Conservation (phyloP, 768 basidiomycete species). For the Daedalea quercina region DNA sequence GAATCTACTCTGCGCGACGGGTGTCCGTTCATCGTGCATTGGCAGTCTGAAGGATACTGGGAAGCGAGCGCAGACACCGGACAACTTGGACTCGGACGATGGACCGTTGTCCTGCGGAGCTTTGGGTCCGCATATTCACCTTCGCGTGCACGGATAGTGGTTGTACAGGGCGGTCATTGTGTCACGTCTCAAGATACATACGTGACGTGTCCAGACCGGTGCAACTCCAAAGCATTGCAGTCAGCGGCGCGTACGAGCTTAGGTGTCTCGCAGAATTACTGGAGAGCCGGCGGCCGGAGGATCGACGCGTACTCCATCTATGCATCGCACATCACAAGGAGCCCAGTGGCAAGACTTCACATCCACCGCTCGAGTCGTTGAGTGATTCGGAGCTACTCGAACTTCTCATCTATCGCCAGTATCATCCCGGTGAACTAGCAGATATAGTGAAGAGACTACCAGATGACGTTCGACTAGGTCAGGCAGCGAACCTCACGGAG, state of each 20-base stretch:
- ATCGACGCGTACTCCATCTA: neutral
- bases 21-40: too few species aligned
- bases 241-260: neutral
- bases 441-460: neutral
- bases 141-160: slow-evolving; percentile 27
- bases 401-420: neutral
- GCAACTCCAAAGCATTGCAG: slow-evolving; percentile 2
- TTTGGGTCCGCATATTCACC: slow-evolving; percentile 22
- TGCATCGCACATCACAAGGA: neutral
- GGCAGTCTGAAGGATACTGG: too few species aligned
- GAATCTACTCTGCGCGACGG: too few species aligned
- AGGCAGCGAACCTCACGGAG: neutral
- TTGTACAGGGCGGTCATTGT: slow-evolving; percentile 20
- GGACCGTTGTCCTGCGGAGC: slow-evolving; percentile 9
- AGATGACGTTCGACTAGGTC: neutral
- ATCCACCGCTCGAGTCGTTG: neutral
- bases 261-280: neutral
- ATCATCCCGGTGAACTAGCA: neutral
- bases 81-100: too few species aligned
- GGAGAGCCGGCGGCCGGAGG: neutral
- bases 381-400: neutral
- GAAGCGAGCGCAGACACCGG: too few species aligned
- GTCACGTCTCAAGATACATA: slow-evolving; percentile 24
- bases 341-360: neutral
- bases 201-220: slow-evolving; percentile 22